Base-by-base conservation (phyloP, 345 rosid genomes). In the Eucalyptus tenuipes region DNA sequence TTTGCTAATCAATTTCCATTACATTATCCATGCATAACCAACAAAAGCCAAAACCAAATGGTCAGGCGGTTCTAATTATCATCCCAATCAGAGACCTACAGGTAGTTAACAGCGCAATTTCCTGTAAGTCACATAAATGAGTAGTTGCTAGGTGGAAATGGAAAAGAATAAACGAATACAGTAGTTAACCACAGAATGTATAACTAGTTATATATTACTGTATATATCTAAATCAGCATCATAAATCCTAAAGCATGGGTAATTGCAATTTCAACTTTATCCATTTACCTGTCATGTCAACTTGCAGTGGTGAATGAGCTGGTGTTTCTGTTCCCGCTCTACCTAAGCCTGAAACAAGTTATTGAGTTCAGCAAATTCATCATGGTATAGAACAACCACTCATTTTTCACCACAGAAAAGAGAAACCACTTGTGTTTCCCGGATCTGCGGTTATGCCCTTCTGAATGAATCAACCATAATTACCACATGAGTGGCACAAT, bases 271-370 rank as follows among this genome's bases (percentile, higher is more conserved):
- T 87, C 81, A n/a, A 64, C 53, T 37, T 15, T 86, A 87, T 47
- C 49, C 85, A 49, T 50, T 92, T 90, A 95, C 99, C 97, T 94
- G 92, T 66, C 89, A 89, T 37, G 40, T 37, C 40, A 37, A 90
- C 88, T 91, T 90, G 93, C 75, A 66, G 93, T 45, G 96, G 98
- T 85, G 97, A 95, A 86, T 89, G 93, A 45, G 84, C 86, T 29
- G 99, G 97, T 89, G 99, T 97, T 90, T 92, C 90, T 82, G 95
- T 86, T 86, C 91, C 94, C 88, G 95, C 92, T 91, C 91, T 93
- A 86, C 99, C 99, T 90, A 97, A 92, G 87, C 99, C 98, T 96
- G 93, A 91, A 88, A 84, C 85, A 18, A 80, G 45, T 37, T n/a
- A 37, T 80, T 33, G 47, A 84, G 47, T 44, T 84, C 52, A 84